These are phyloP conservation scores for Halenospora varia DNA, from an alignment of 495 filamentous ascomycete genomes.

Conservation along the genomic window DNA sequence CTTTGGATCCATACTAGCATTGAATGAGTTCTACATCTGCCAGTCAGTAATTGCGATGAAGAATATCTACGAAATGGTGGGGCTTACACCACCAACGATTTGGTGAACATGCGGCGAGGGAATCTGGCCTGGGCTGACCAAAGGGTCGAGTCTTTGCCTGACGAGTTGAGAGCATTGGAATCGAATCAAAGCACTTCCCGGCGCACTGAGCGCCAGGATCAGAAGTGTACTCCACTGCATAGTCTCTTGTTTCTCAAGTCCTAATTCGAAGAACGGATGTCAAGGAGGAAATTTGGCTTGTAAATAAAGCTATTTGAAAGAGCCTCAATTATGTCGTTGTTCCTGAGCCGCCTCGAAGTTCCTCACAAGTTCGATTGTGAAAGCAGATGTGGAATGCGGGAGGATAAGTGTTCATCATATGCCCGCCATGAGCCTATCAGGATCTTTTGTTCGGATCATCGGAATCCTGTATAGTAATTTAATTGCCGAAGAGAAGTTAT, in stretches of 20 bases:
- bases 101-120: conserved; percentile 32
- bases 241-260: too few relatives aligned
- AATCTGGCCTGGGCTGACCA: conserved; percentile 30
- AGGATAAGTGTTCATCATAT: too few relatives aligned
- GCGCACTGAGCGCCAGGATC: conserved; percentile 28
- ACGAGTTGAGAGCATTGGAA: conserved; percentile 33
- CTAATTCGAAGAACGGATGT: conserved; percentile 5
- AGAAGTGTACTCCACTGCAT: conserved; percentile 29
- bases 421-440: too few relatives aligned
- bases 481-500: too few relatives aligned
- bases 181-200: conserved; percentile 30
- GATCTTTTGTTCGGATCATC: too few relatives aligned
- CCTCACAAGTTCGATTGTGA: too few relatives aligned
- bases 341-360: too few relatives aligned
- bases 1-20: conserved; percentile 50
- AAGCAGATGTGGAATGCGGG: too few relatives aligned
- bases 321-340: too few relatives aligned
- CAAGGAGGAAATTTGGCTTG: background rate
- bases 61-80: background rate
- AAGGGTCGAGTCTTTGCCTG: conserved; percentile 30
- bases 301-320: too few relatives aligned
- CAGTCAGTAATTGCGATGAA: conserved; percentile 19
- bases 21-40: conserved; percentile 45
- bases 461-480: too few relatives aligned
- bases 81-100: conserved; percentile 30